Evolutionary conservation across 2,329 filamentous ascomycete species (phyloP).

Genomic region (Penicillium hordei): DNA sequence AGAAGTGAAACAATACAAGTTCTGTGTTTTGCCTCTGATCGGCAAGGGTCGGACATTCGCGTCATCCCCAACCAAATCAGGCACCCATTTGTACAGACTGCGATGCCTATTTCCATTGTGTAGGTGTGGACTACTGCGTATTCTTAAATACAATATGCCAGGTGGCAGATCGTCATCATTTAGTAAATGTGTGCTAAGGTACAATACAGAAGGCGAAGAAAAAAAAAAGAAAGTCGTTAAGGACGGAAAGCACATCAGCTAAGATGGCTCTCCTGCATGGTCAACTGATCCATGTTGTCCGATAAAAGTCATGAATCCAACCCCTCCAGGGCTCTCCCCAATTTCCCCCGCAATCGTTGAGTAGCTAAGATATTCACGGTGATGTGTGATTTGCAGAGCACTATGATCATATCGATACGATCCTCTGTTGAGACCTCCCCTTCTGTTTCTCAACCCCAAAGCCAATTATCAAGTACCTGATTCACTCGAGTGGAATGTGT

Average conservation of each 20-base stretch:
- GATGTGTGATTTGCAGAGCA: constrained; percentile 9
- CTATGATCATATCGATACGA: constrained; percentile 31
- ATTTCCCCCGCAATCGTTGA: constrained; percentile 22
- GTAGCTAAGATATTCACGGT: constrained; percentile 29
- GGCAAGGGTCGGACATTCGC: constrained; percentile 22
- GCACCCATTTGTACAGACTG: not conserved
- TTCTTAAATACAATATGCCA: constrained; percentile 12
- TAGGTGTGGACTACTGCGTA: not conserved
- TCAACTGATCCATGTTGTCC: constrained; percentile 24
- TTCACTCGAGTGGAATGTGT: constrained; percentile 21
- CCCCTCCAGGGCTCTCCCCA: constrained; percentile 18
- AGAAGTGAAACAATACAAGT: not conserved
- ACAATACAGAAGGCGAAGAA: constrained; percentile 41
- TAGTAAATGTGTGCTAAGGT: constrained; percentile 44
- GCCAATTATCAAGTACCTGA: constrained; percentile 17
- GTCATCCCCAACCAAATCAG: constrained; percentile 16
- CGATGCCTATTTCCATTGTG: not conserved
- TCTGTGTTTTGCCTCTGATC: constrained; percentile 23
- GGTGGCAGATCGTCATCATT: constrained; percentile 37
- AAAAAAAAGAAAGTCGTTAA: constrained; percentile 38
- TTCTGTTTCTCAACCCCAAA: constrained; percentile 14
- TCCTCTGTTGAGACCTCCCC: constrained; percentile 1
- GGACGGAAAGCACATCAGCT: constrained; percentile 24
- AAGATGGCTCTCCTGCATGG: constrained; percentile 26
- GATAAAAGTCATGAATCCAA: constrained; percentile 27